Evolutionary conservation across 31 red algal genomes (phyloP).

Genomic region (Porphyra umbilicalis): DNA sequence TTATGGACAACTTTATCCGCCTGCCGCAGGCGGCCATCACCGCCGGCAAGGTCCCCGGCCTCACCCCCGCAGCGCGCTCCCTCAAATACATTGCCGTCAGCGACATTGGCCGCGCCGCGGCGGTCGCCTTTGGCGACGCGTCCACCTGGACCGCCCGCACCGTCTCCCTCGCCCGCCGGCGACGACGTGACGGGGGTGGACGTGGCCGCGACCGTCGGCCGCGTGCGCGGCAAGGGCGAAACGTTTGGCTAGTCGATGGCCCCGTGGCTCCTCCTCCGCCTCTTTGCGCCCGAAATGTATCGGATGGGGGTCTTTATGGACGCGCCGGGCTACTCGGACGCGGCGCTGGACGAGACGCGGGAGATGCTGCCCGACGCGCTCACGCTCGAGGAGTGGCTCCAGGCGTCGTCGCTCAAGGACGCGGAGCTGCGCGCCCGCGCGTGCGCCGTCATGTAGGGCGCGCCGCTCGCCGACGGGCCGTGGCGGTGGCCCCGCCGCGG

Average conservation of each 20-base stretch:
- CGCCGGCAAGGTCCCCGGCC: background rate
- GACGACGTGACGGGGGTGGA: background rate
- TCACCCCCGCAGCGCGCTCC: background rate
- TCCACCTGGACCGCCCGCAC: background rate
- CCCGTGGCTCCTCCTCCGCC: background rate
- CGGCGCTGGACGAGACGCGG: background rate
- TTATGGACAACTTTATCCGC: background rate
- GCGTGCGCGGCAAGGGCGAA: background rate
- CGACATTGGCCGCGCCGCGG: background rate
- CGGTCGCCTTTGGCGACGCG: background rate
- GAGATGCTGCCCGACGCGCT: background rate
- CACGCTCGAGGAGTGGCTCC: background rate
- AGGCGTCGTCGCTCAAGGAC: background rate
- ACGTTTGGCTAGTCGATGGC: background rate
- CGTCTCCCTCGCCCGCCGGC: background rate
- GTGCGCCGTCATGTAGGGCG: no score
- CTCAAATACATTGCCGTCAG: background rate
- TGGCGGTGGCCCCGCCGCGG: no score
- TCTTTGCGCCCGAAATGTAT: background rate
- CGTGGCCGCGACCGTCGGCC: background rate
- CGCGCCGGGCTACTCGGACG: background rate
- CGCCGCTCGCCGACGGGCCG: no score
- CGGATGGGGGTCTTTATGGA: background rate
- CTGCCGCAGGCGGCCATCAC: background rate
- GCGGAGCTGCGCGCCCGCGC: background rate